Evolutionary conservation across 768 basidiomycete genomes (phyloP), one percentile per base, ranked within the genome.

Genomic region (Mycena crocata): DNA sequence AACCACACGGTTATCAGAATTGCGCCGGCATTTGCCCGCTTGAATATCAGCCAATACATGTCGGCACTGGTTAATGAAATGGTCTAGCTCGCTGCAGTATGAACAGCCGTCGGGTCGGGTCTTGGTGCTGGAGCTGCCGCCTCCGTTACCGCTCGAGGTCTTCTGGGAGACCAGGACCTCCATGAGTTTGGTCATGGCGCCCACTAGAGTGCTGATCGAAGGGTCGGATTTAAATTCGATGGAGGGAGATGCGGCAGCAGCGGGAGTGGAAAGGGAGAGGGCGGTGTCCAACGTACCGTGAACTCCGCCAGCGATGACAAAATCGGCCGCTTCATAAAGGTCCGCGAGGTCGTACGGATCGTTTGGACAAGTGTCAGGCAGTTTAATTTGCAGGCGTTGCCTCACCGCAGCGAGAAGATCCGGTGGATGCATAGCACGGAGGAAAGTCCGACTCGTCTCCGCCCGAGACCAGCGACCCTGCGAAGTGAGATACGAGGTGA

Each of bases 61-160:
- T 0, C 62, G 54, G 60, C 76, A 76, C 23, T 68, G 32, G 7
- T 74, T 65, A 45, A 76, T 76, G 51, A 67, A 74, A 52, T 79
- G 74, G 2, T 39, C 49, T 0, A 49, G 23, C 0, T 72, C 72
- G 32, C 76, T 75, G 56, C 77, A 77, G 46, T 74, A 72, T 26
- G 57, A 15, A 42, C 66, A 67, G 30, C 46, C 46, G 9, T 55
- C 65, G 44, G 58, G 51, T 21, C 65, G 57, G 35, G 1, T 24
- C 30, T 28, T 4, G 28, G 39, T 24, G 34, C 34, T 10, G 37
- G 13, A 6, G 49, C 28, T 30, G 28, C 15, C 24, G 50, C n/a
- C n/a, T n/a, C 28, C 54, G 12, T 49, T 32, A 0, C 2, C 24
- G 34, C 32, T 34, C 14, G 35, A 21, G 10, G 42, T 45, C 21